A percentile compares a stretch with the other conserved stretches of the same genome.
Evolutionary conservation across 2,329 filamentous ascomycete species (phyloP).

Genomic region (Septoria petroselini): DNA sequence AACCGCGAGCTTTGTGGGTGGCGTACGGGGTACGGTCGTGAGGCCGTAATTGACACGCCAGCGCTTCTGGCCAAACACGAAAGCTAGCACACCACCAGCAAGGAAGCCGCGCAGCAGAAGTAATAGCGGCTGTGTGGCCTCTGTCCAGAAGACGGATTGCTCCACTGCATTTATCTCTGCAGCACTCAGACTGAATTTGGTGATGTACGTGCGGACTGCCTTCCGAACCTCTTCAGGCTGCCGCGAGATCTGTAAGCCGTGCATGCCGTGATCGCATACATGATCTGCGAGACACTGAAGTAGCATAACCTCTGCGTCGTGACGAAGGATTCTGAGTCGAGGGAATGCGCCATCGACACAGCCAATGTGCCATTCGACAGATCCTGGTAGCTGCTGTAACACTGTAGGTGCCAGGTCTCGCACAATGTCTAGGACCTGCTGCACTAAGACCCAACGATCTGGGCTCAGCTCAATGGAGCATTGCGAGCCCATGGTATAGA

Average conservation of each 20-base stretch:
- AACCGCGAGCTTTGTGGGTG: slow-evolving; percentile 55
- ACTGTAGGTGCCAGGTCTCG: slow-evolving; percentile 3
- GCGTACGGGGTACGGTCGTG: slow-evolving; percentile 42
- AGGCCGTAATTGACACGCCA: slow-evolving; percentile 63
- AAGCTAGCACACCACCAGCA: slow-evolving; percentile 57
- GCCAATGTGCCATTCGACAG: slow-evolving; percentile 17
- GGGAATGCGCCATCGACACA: slow-evolving; percentile 47
- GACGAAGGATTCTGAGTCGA: slow-evolving; percentile 54
- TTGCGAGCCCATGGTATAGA: slow-evolving; percentile 46
- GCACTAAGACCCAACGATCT: slow-evolving; percentile 40
- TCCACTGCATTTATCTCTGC: slow-evolving; percentile 18
- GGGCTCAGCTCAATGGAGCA: slow-evolving; percentile 42
- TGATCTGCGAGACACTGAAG: slow-evolving; percentile 33
- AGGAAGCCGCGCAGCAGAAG: slow-evolving; percentile 63
- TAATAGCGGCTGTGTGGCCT: slow-evolving; percentile 37
- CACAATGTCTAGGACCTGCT: slow-evolving; percentile 39
- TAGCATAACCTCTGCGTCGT: slow-evolving; percentile 45
- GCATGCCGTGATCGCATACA: slow-evolving; percentile 35
- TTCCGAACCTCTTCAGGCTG: slow-evolving; percentile 19
- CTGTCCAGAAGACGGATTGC: slow-evolving; percentile 20
- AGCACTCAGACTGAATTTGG: slow-evolving; percentile 15
- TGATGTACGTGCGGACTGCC: slow-evolving; percentile 26
- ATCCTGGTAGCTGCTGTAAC: slow-evolving; percentile 16
- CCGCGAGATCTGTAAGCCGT: slow-evolving; percentile 22
- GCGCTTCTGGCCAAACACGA: slow-evolving; percentile 59